A percentile compares a stretch with the other conserved stretches of the same genome.
phyloP scores from a whole-genome alignment of 148 eudicot genomes.

The Diospyros kaki region DNA sequence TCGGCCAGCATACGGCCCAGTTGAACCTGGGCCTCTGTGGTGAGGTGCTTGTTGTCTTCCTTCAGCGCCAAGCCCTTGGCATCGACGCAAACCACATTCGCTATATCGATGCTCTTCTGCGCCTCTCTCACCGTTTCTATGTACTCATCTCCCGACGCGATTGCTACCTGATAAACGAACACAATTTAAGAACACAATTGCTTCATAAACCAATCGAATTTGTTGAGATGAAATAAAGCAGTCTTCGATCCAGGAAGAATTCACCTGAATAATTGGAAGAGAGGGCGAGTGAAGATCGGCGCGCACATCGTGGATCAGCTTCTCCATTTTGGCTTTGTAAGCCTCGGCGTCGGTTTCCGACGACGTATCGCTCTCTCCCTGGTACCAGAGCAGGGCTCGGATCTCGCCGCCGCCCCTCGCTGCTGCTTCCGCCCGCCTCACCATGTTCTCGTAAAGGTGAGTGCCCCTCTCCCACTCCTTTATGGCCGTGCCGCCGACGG shows the following conservation, averaged over 20 bases:
- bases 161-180: constrained; percentile 50
- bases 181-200: too few species aligned
- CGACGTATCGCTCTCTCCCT: constrained; percentile 75
- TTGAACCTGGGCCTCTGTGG: constrained; percentile 67
- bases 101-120: constrained; percentile 58
- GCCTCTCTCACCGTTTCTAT: constrained; percentile 57
- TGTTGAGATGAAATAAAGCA: too few species aligned
- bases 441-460: constrained; percentile 60
- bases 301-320: constrained; percentile 42
- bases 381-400: constrained; percentile 79
- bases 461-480: constrained; percentile 75
- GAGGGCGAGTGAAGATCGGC: constrained; percentile 56
- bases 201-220: too few species aligned
- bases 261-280: constrained; percentile 79
- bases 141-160: constrained; percentile 68
- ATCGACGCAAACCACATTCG: constrained; percentile 76
- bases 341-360: constrained; percentile 34
- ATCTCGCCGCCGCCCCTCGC: constrained; percentile 44
- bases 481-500: constrained; percentile 78
- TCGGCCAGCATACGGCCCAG: constrained; percentile 67
- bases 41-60: constrained; percentile 63
- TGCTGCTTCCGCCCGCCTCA: constrained; percentile 49
- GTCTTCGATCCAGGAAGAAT: background rate
- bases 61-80: constrained; percentile 72
- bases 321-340: constrained; percentile 58